Evolutionary conservation across 306 rosid species (phyloP).

Genomic region (Rubus parviflorus): DNA sequence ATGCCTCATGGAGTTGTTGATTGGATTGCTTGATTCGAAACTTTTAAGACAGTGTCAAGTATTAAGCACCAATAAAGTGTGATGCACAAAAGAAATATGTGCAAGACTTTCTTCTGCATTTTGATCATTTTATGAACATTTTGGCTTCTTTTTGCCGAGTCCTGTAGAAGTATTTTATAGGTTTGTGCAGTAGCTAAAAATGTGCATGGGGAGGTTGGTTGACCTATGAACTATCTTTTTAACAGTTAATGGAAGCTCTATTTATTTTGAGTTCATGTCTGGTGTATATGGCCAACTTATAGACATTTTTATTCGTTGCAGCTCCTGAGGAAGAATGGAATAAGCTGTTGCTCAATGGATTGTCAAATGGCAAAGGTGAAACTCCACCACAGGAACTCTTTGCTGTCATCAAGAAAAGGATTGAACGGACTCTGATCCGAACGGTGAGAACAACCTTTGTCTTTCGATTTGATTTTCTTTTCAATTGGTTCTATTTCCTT

Average conservation of each 20-base stretch:
- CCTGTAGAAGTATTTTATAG: not conserved
- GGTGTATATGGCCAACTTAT: constrained; percentile 1
- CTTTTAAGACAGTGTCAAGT: not conserved
- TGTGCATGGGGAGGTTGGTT: not conserved
- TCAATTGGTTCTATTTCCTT: constrained; percentile 16
- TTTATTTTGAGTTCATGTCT: not conserved
- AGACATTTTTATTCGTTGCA: constrained; percentile 30
- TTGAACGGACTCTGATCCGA: constrained; percentile 83
- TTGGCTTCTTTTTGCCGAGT: too few species aligned
- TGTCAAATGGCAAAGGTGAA: constrained; percentile 71
- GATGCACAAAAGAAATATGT: not conserved
- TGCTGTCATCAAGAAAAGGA: constrained; percentile 75
- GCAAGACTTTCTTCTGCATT: not conserved
- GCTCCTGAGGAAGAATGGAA: constrained; percentile 93
- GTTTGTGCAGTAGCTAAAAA: not conserved
- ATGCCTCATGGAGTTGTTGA: not conserved
- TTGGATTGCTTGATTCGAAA: not conserved
- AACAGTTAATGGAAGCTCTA: not conserved
- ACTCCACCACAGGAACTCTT: constrained; percentile 63
- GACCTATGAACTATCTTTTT: not conserved
- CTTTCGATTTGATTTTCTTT: constrained; percentile 2
- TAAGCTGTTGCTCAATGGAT: constrained; percentile 66
- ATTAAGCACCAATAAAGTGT: not conserved
- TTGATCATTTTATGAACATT: too few species aligned
- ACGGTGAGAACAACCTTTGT: constrained; percentile 55